phyloP scores from a whole-genome alignment of 2,329 filamentous ascomycete species.

The Paecilomyces fulvus region DNA sequence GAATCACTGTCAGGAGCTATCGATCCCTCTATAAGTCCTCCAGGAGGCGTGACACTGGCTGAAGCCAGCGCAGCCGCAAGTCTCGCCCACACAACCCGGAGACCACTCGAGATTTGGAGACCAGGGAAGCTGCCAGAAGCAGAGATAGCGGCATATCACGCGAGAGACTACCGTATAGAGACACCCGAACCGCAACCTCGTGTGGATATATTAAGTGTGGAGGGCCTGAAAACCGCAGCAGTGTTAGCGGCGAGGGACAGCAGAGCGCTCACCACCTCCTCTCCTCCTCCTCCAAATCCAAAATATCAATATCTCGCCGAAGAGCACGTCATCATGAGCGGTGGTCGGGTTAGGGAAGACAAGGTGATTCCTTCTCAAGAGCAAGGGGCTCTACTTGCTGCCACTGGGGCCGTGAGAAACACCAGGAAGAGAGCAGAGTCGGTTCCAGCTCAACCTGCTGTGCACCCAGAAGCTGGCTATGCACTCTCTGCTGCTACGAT shows the following conservation, averaged over 20 bases:
- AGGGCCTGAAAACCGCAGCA: slow-evolving; percentile 67
- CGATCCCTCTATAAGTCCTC: slow-evolving; percentile 26
- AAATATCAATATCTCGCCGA: slow-evolving; percentile 43
- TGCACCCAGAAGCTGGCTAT: slow-evolving; percentile 40
- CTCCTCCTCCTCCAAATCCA: slow-evolving; percentile 4
- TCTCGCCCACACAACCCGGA: slow-evolving; percentile 61
- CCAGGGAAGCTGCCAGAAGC: slow-evolving; percentile 54
- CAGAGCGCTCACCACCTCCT: slow-evolving; percentile 5
- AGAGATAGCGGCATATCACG: slow-evolving; percentile 50
- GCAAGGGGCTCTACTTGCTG: slow-evolving; percentile 63
- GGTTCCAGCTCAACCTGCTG: slow-evolving; percentile 40
- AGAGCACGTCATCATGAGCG: slow-evolving; percentile 38
- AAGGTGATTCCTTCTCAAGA: slow-evolving; percentile 43
- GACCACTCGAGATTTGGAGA: slow-evolving; percentile 57
- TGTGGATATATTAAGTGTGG: slow-evolving; percentile 49
- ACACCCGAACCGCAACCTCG: slow-evolving; percentile 11
- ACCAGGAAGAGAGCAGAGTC: slow-evolving; percentile 57
- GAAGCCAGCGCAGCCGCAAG: slow-evolving; percentile 68
- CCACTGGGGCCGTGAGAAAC: slow-evolving; percentile 64
- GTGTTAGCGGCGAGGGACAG: slow-evolving; percentile 47
- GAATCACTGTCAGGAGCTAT: background rate
- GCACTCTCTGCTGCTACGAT: slow-evolving; percentile 65
- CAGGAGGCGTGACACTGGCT: slow-evolving; percentile 43
- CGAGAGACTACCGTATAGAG: slow-evolving; percentile 48
- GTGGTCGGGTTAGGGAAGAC: slow-evolving; percentile 40